These are phyloP conservation scores for Gracilaria vermiculophylla DNA, from an alignment of 23 red algal species.

Conservation along the genomic window DNA sequence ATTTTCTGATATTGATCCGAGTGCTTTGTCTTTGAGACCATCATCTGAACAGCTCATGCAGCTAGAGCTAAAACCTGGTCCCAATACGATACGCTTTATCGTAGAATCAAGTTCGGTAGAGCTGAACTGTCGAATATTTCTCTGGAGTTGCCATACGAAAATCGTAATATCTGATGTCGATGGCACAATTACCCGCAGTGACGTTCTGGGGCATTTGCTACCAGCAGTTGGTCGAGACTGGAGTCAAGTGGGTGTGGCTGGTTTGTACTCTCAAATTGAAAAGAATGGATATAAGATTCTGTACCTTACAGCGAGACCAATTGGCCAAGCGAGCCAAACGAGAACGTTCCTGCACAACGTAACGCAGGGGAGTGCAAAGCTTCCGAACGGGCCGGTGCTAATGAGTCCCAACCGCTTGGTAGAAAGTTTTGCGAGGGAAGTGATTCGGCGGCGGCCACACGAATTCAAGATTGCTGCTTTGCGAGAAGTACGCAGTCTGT, in stretches of 20 bases:
- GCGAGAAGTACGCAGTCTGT: slow-evolving; percentile 78
- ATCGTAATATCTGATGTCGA: slow-evolving; percentile 94
- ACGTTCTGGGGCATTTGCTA: slow-evolving; percentile 94
- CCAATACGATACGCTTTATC: slow-evolving; percentile 83
- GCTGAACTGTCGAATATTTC: slow-evolving; percentile 78
- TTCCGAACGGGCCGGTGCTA: slow-evolving; percentile 91
- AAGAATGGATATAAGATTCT: slow-evolving; percentile 92
- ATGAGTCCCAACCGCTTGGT: slow-evolving; percentile 93
- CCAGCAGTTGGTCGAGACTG: slow-evolving; percentile 96
- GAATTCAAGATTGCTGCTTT: slow-evolving; percentile 98
- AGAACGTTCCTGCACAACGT: slow-evolving; percentile 78
- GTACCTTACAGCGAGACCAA: slow-evolving; percentile 94
- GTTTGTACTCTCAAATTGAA: slow-evolving; percentile 83
- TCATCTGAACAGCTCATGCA: slow-evolving; percentile 67
- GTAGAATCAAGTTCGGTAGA: slow-evolving; percentile 75
- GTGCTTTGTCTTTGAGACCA: slow-evolving; percentile 66
- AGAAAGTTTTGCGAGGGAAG: slow-evolving; percentile 90
- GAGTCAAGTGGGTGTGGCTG: slow-evolving; percentile 93
- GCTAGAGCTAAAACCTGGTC: slow-evolving; percentile 77
- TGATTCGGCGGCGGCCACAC: slow-evolving; percentile 85
- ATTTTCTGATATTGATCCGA: slow-evolving; percentile 47
- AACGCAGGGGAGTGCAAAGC: slow-evolving; percentile 68
- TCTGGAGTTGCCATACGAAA: slow-evolving; percentile 82
- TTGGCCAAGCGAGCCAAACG: slow-evolving; percentile 90
- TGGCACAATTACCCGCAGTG: slow-evolving; percentile 95